Evolutionary conservation across 2,329 filamentous ascomycete genomes (phyloP), one percentile per base, ranked within the genome.

Genomic region (Apiospora saccharicola): DNA sequence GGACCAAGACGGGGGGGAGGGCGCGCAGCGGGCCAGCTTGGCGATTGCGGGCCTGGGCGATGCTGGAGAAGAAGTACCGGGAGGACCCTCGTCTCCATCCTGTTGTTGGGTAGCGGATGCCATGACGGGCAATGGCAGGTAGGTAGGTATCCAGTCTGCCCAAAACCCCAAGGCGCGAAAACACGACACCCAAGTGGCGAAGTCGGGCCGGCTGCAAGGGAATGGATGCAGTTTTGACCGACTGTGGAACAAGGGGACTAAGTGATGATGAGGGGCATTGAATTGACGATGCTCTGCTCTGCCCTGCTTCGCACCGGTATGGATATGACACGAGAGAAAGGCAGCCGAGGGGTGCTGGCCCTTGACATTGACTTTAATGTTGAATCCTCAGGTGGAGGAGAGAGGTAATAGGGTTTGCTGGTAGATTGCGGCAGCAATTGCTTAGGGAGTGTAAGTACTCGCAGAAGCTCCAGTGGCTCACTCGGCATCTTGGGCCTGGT

Each of bases 31-130:
- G 57, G 57, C 57, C 57, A 64, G 12, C 57, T 41, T 64, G 57
- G 57, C 57, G 57, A 64, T 37, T 14, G 57, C 57, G 57, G 57
- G 57, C 57, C 57, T 64, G 57, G 57, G 57, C 10, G 57, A 64
- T 64, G 53, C 53, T 61, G 57, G 57, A 41, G 57, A 41, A 41
- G 53, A 61, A 61, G 30, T 64, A 34, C 57, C 34, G 34, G 57
- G 34, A 41, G 34, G 37, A 41, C 37, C 22, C 10, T 64, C 57
- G 34, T 2, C 57, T 19, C 30, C 57, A 24, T 64, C 57, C 10
- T 41, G 7, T 41, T 41, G 57, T 41, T 41, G 57, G 57, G 57
- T 64, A 41, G 57, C 34, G 34, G 34, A 61, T 6, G 53, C 53
- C 53, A 61, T 64, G 19, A 41, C 57, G 34, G 57, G 26, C 30